Conservation (phyloP, 2,329 filamentous ascomycete species). For the Cephalotrichum gorgonifer region DNA sequence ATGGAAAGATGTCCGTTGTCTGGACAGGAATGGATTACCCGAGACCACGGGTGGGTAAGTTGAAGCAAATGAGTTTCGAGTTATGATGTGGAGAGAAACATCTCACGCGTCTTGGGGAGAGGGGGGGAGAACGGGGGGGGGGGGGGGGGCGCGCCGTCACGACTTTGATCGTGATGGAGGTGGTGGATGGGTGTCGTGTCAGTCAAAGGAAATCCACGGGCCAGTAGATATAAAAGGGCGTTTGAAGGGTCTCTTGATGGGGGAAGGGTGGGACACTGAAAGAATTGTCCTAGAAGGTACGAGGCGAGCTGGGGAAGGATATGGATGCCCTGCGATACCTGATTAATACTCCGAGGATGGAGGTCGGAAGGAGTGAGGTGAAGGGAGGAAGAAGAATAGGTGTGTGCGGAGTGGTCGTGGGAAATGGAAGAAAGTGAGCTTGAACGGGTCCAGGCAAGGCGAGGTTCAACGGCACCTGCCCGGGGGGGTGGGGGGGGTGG, state of each 20-base stretch:
- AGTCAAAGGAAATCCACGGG: conserved; percentile 2
- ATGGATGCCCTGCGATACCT: background rate
- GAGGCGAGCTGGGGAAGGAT: background rate
- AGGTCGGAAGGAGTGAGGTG: conserved; percentile 6
- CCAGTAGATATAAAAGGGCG: conserved; percentile 2
- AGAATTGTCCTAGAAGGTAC: background rate
- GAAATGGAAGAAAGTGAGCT: conserved; percentile 9
- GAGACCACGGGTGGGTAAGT: background rate
- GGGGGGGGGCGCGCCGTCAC: conserved; percentile 2
- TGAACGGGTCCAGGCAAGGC: conserved; percentile 11
- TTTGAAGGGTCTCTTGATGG: background rate
- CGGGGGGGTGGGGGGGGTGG: conserved; percentile 1
- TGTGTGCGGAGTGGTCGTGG: conserved; percentile 6
- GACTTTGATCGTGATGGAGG: background rate
- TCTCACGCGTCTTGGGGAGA: background rate
- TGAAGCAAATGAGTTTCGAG: background rate
- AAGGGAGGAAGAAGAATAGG: conserved; percentile 8
- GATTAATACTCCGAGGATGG: background rate
- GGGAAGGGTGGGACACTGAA: background rate
- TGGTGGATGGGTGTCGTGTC: conserved; percentile 3
- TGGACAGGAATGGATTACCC: background rate
- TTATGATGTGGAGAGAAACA: background rate
- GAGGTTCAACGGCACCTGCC: conserved; percentile 5
- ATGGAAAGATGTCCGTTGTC: background rate
- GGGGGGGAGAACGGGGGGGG: background rate